Evolutionary conservation across 2,329 filamentous ascomycete species (phyloP).

Genomic region (Paracamarosporium sp.): DNA sequence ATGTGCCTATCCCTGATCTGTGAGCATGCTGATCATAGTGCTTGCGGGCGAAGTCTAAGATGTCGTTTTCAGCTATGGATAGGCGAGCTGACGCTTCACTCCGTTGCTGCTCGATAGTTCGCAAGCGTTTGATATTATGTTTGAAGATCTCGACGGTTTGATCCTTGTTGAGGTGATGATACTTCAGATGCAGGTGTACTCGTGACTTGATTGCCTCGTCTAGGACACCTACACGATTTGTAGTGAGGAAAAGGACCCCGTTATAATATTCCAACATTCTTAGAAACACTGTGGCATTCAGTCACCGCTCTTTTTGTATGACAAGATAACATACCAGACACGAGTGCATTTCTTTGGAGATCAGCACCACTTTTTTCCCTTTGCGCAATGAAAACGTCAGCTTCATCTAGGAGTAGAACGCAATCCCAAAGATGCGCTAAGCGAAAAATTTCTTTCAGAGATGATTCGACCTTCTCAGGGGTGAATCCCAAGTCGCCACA

Average conservation of each 20-base stretch:
- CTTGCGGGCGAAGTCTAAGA: background rate
- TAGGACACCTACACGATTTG: constrained; percentile 20
- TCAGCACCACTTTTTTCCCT: constrained; percentile 71
- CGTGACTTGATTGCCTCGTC: constrained; percentile 25
- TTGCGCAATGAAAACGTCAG: constrained; percentile 52
- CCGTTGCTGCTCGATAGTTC: background rate
- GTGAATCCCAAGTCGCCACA: constrained; percentile 75
- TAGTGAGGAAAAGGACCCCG: constrained; percentile 45
- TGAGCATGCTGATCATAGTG: background rate
- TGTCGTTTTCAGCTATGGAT: background rate
- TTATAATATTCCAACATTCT: constrained; percentile 43
- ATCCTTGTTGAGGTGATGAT: constrained; percentile 10
- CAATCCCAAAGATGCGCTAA: constrained; percentile 70
- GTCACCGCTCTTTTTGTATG: background rate
- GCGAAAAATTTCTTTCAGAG: constrained; percentile 80
- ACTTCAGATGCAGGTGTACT: constrained; percentile 15
- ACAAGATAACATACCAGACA: constrained; percentile 46
- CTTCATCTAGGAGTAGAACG: constrained; percentile 76
- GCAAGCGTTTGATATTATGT: background rate
- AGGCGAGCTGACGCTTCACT: background rate
- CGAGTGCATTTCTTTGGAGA: constrained; percentile 80
- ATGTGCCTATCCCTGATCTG: background rate
- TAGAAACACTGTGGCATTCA: constrained; percentile 35
- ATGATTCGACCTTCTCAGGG: constrained; percentile 63
- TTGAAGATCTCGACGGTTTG: background rate